Percentiles rank a stretch among this genome's conserved stretches.
These are phyloP conservation scores for Penicillium argentinense DNA, from an alignment of 495 filamentous ascomycete genomes.

Conservation along the genomic window DNA sequence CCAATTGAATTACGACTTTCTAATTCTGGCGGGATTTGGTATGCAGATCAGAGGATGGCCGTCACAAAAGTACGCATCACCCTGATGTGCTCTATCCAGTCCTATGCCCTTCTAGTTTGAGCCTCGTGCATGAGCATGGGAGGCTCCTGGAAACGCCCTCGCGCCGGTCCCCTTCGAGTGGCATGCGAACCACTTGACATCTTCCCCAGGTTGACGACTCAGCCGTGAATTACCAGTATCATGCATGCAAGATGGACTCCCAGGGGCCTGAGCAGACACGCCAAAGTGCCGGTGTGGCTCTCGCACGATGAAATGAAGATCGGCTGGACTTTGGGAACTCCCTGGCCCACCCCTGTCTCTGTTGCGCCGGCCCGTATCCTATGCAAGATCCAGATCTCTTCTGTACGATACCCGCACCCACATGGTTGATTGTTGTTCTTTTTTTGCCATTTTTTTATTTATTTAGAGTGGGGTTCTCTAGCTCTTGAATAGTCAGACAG, in stretches of 20 bases:
- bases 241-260: neutral
- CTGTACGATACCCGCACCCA: constrained; percentile 21
- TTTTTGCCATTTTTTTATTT: neutral
- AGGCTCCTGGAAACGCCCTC: too few relatives aligned
- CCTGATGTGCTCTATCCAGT: constrained; percentile 1
- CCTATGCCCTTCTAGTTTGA: constrained; percentile 2
- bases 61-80: neutral
- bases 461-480: too few relatives aligned
- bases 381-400: constrained; percentile 18
- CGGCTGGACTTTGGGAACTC: constrained; percentile 4
- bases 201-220: neutral
- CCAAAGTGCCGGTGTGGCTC: constrained; percentile 9
- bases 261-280: constrained; percentile 1
- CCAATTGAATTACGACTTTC: neutral
- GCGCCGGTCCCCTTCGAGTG: too few relatives aligned
- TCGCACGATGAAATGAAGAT: constrained; percentile 1
- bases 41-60: neutral
- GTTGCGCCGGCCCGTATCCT: constrained; percentile 14
- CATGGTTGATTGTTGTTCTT: constrained; percentile 8
- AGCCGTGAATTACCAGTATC: too few relatives aligned
- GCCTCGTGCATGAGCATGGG: neutral
- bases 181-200: neutral
- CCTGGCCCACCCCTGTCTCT: neutral
- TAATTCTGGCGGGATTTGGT: neutral
- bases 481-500: too few relatives aligned